A percentile compares a stretch with the other conserved stretches of the same genome.
Evolutionary conservation across 2,329 filamentous ascomycete species (phyloP).

Genomic region (Hypocreales sp.): DNA sequence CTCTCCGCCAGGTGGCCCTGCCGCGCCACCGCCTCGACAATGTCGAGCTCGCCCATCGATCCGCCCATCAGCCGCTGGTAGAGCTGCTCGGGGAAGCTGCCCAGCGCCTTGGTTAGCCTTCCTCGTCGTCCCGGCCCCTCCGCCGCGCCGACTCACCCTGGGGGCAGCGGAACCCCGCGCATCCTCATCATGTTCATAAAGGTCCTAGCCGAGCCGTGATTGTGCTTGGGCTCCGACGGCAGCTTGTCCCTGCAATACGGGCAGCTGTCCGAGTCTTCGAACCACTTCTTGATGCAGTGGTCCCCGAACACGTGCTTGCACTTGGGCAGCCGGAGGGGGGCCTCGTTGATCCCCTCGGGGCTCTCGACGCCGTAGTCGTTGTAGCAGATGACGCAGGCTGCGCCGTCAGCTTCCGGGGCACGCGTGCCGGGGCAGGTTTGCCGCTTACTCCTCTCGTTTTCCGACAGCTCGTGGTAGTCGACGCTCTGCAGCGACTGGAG

Average conservation of each 20-base stretch:
- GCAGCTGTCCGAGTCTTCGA: slow-evolving; percentile 45
- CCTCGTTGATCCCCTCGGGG: slow-evolving; percentile 42
- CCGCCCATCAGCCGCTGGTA: slow-evolving; percentile 6
- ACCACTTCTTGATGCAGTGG: slow-evolving; percentile 50
- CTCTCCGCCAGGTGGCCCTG: slow-evolving; percentile 7
- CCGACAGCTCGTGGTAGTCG: slow-evolving; percentile 19
- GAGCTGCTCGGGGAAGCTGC: slow-evolving; percentile 8
- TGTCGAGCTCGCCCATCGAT: slow-evolving; percentile 5
- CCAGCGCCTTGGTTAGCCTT: too few species aligned
- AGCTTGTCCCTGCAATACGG: slow-evolving; percentile 50
- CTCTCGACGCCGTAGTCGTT: slow-evolving; percentile 42
- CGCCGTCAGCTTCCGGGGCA: slow-evolving; percentile 1
- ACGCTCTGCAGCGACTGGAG: slow-evolving; percentile 28
- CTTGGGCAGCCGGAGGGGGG: slow-evolving; percentile 39
- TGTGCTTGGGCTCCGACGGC: slow-evolving; percentile 27
- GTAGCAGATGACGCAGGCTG: slow-evolving; percentile 49
- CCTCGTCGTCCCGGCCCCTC: too few species aligned
- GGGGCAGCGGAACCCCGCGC: slow-evolving; percentile 9
- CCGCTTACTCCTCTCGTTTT: slow-evolving; percentile 31
- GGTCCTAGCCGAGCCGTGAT: slow-evolving; percentile 7
- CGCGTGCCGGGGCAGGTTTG: too few species aligned
- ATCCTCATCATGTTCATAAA: slow-evolving; percentile 17
- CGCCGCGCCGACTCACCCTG: too few species aligned
- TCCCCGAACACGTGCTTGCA: slow-evolving; percentile 52
- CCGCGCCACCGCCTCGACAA: slow-evolving; percentile 5